Percentiles rank a stretch among this genome's conserved stretches.
phyloP scores from a whole-genome alignment of 2,329 filamentous ascomycete genomes.

The Sarocladiaceae sp. region DNA sequence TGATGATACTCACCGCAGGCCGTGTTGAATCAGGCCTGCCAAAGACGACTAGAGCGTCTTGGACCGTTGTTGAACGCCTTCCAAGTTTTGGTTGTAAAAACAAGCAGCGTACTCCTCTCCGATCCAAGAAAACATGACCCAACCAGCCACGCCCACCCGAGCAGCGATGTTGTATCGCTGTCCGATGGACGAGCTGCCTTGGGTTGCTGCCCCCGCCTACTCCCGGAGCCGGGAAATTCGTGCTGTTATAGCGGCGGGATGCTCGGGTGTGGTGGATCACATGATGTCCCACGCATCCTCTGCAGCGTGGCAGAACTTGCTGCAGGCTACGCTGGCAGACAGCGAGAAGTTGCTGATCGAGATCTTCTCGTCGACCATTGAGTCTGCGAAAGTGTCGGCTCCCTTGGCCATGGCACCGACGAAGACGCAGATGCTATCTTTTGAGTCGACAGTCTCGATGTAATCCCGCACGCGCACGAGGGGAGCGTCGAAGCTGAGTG shows the following conservation, averaged over 20 bases:
- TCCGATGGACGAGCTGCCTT: slow-evolving; percentile 26
- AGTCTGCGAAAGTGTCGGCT: slow-evolving; percentile 88
- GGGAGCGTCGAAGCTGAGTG: slow-evolving; percentile 86
- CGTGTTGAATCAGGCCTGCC: slow-evolving; percentile 62
- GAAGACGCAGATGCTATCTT: slow-evolving; percentile 96
- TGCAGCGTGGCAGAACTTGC: slow-evolving; percentile 98
- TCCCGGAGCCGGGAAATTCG: background rate
- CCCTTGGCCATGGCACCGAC: slow-evolving; percentile 99
- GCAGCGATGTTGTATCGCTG: slow-evolving; percentile 71
- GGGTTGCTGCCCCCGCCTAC: slow-evolving; percentile 20
- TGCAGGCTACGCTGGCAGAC: slow-evolving; percentile 95
- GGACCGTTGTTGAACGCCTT: slow-evolving; percentile 70
- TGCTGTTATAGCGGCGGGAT: slow-evolving; percentile 4
- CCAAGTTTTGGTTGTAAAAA: slow-evolving; percentile 83
- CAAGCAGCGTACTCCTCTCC: slow-evolving; percentile 65
- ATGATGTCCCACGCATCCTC: slow-evolving; percentile 95
- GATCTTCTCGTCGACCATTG: slow-evolving; percentile 93
- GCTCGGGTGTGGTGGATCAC: slow-evolving; percentile 38
- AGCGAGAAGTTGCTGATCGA: slow-evolving; percentile 98
- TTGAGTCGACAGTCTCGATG: slow-evolving; percentile 66
- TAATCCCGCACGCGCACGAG: slow-evolving; percentile 87
- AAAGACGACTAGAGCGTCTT: slow-evolving; percentile 55
- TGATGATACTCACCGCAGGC: slow-evolving; percentile 29
- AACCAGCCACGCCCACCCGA: slow-evolving; percentile 27
- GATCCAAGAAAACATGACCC: slow-evolving; percentile 49